These are phyloP conservation scores for Tuctoria greenei DNA, from an alignment of 176 grass and related monocot species.

Conservation along the genomic window DNA sequence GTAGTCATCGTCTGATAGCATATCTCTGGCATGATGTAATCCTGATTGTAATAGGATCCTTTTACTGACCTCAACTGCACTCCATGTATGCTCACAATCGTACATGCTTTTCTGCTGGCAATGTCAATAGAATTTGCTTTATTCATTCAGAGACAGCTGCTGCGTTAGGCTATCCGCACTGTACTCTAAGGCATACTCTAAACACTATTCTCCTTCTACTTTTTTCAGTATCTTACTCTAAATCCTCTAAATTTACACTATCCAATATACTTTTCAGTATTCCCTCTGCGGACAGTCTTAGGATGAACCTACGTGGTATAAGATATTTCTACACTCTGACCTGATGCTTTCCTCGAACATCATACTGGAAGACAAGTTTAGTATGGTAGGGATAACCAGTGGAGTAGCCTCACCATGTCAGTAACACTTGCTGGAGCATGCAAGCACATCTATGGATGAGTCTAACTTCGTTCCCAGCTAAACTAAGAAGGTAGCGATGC, in stretches of 20 bases:
- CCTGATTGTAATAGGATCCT: constrained; percentile 53
- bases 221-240: no score
- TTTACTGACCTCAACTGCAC: constrained; percentile 56
- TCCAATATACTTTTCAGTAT: no score
- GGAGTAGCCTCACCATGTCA: constrained; percentile 74
- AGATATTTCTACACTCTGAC: constrained; percentile 63
- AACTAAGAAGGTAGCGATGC: no score
- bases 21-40: constrained; percentile 66
- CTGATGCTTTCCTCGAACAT: constrained; percentile 76
- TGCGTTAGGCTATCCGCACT: no score
- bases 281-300: no score
- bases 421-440: constrained; percentile 80
- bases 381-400: constrained; percentile 70
- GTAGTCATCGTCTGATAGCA: constrained; percentile 77
- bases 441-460: constrained; percentile 74
- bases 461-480: constrained; percentile 47
- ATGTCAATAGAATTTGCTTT: constrained; percentile 71
- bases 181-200: no score
- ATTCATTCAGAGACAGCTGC: constrained; percentile 66
- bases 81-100: constrained; percentile 78
- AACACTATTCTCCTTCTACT: no score
- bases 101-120: constrained; percentile 84
- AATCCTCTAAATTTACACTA: no score
- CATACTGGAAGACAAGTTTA: constrained; percentile 58
- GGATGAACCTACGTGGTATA: constrained; percentile 62